Evolutionary conservation across 1,284 basidiomycete genomes (phyloP).

Genomic region (Ceratobasidium sp.): DNA sequence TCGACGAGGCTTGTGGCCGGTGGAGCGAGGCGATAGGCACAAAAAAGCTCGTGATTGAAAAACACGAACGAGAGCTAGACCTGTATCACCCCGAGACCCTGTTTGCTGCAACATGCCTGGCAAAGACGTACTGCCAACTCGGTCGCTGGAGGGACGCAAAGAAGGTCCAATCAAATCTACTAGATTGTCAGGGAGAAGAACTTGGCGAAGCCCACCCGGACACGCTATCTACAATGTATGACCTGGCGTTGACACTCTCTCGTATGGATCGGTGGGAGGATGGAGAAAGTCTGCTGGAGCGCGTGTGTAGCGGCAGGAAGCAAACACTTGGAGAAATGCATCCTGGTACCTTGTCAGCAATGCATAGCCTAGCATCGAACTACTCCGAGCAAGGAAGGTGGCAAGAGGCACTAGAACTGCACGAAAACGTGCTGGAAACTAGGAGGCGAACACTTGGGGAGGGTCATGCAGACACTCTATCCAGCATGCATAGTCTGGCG

Average conservation of each 20-base stretch:
- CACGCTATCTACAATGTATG: background rate
- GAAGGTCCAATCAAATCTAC: background rate
- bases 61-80: background rate
- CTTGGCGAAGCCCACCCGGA: background rate
- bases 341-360: background rate
- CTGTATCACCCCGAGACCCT: background rate
- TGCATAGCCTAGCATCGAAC: background rate
- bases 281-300: slow-evolving; percentile 6
- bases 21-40: too few species aligned
- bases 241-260: background rate
- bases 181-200: background rate
- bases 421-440: background rate
- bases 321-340: background rate
- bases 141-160: background rate
- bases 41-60: background rate
- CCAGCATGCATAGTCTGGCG: background rate
- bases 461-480: background rate
- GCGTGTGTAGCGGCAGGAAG: background rate
- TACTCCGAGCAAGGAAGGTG: background rate
- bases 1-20: too few species aligned
- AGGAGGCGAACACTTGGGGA: slow-evolving; percentile 10
- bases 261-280: slow-evolving; percentile 2
- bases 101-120: background rate
- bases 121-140: background rate
- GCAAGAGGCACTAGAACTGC: background rate